phyloP scores from a whole-genome alignment of 2,329 filamentous ascomycete genomes.

The Zymoseptoria ardabiliae region DNA sequence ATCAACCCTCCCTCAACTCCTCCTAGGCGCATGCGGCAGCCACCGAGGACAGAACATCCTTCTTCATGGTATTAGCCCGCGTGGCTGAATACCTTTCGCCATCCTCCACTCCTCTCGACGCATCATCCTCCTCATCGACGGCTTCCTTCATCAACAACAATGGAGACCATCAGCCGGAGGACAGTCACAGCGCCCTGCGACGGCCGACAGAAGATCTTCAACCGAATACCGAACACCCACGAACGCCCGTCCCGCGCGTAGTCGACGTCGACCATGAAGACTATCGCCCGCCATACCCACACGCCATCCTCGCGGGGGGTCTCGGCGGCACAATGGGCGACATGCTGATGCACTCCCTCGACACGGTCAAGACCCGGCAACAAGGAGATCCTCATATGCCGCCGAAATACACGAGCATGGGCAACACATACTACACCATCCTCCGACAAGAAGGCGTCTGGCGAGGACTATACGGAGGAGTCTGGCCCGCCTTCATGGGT shows the following conservation, averaged over 20 bases:
- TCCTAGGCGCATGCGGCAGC: constrained; percentile 16
- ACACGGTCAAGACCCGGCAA: constrained; percentile 96
- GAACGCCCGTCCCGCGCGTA: not conserved
- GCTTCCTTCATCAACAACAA: constrained; percentile 25
- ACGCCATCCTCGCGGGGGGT: constrained; percentile 86
- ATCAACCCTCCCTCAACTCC: not conserved
- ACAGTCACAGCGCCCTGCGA: constrained; percentile 15
- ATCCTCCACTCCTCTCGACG: constrained; percentile 13
- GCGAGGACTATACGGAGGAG: constrained; percentile 86
- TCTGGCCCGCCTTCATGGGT: constrained; percentile 79
- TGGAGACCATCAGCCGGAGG: constrained; percentile 19
- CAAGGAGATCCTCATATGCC: constrained; percentile 92
- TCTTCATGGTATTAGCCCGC: constrained; percentile 44
- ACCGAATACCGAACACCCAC: constrained; percentile 21
- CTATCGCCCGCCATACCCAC: constrained; percentile 41
- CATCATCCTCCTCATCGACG: constrained; percentile 20
- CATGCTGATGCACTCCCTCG: constrained; percentile 96
- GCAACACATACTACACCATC: constrained; percentile 86
- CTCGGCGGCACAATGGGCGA: constrained; percentile 89
- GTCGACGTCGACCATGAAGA: constrained; percentile 33
- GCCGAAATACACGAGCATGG: constrained; percentile 84
- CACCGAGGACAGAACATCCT: constrained; percentile 13
- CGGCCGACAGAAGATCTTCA: constrained; percentile 30
- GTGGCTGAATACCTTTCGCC: constrained; percentile 41
- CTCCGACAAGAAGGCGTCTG: constrained; percentile 83